These are phyloP conservation scores for Boletus sp. DNA, from an alignment of 1,284 basidiomycete genomes.

Conservation along the genomic window DNA sequence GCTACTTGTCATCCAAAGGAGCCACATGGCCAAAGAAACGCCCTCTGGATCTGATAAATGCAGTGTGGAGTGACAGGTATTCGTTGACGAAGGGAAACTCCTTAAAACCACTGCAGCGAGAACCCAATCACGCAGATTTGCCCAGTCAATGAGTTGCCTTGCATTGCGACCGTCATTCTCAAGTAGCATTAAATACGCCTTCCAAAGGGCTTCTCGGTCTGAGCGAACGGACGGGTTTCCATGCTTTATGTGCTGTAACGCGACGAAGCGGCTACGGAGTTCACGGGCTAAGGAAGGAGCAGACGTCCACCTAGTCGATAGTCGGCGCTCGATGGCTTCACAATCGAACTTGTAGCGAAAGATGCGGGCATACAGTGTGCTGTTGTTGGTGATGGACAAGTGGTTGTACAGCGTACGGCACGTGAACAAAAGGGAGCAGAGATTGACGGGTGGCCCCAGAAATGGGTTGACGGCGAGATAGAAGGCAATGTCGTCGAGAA, in stretches of 20 bases:
- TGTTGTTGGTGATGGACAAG: conserved; percentile 38
- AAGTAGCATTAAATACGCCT: conserved; percentile 60
- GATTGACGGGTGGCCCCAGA: conserved; percentile 39
- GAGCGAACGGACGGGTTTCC: conserved; percentile 19
- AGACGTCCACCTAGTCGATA: conserved; percentile 40
- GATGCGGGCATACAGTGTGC: conserved; percentile 55
- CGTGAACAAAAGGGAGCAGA: conserved; percentile 47
- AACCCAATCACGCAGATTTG: conserved; percentile 32
- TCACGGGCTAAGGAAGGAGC: conserved; percentile 37
- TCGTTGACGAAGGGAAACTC: conserved; percentile 7
- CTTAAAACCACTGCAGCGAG: conserved; percentile 21
- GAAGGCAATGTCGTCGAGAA: conserved; percentile 41
- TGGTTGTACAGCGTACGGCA: conserved; percentile 44
- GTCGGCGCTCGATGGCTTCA: conserved; percentile 50
- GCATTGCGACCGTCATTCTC: conserved; percentile 71
- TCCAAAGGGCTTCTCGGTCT: conserved; percentile 48
- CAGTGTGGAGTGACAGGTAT: neutral
- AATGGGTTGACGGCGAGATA: conserved; percentile 35
- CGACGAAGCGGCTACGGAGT: conserved; percentile 37
- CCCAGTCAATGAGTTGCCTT: conserved; percentile 46
- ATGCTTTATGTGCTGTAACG: conserved; percentile 37
- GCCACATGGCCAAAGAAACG: conserved; percentile 47
- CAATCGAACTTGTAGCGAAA: conserved; percentile 61
- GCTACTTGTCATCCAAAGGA: conserved; percentile 53
- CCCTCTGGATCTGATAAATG: conserved; percentile 32